phyloP scores from a whole-genome alignment of 192 early-diverging fungal species.

The Kickxella alabastrina region DNA sequence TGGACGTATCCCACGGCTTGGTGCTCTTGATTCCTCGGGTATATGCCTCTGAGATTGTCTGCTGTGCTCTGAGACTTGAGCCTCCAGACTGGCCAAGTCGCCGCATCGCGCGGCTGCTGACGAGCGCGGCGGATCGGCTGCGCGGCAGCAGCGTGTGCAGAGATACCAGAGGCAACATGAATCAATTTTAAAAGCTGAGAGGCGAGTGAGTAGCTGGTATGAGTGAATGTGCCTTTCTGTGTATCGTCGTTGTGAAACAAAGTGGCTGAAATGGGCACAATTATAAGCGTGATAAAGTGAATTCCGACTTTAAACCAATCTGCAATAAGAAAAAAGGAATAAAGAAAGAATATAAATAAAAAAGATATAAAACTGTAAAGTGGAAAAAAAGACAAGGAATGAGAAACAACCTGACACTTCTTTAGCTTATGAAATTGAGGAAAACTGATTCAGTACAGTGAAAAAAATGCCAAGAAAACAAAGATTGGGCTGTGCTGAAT shows the following conservation, averaged over 20 bases:
- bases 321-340: neutral
- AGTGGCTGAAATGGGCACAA: neutral
- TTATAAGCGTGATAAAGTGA: neutral
- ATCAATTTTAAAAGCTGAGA: no score
- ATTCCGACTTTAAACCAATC: neutral
- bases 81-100: neutral
- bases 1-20: neutral
- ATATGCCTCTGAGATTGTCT: neutral
- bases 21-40: neutral
- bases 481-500: no score
- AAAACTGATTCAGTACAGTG: no score
- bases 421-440: no score
- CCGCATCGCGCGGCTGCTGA: constrained; percentile 6
- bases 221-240: no score
- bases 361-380: no score
- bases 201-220: no score
- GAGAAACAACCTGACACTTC: no score
- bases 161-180: constrained; percentile 3
- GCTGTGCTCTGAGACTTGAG: neutral
- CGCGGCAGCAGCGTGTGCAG: constrained; percentile 5
- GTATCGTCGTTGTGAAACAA: neutral
- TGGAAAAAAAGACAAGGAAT: no score
- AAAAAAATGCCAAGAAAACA: no score
- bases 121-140: constrained; percentile 2
- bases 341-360: constrained; percentile 3